Base-by-base conservation (phyloP, 1,284 basidiomycete species). In the Trichosporon coremiiforme region DNA sequence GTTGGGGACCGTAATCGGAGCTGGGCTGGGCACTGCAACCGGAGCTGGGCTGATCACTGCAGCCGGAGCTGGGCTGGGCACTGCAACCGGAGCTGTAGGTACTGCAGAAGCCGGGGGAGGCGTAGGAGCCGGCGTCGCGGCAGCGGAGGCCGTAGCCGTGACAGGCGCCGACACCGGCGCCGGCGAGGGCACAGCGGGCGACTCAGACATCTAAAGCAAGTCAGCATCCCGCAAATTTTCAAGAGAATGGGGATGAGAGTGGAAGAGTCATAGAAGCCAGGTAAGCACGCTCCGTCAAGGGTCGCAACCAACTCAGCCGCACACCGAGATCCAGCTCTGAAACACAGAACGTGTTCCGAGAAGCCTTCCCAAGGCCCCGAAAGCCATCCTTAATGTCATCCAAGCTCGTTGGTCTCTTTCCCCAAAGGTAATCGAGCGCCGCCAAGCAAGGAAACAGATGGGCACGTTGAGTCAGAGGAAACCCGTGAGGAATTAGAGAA, bases 231-330 rank as follows among this genome's bases (percentile, higher is more conserved):
- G 25, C 57, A 47, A 31, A 38, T 35, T 65, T 33, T 66, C 33
- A 66, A 66, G 25, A 33, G 31, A 41, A 15, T 13, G 22, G n/a
- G 65, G 33, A 2, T 12, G 55, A 45, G 65, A n/a, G 53, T 29
- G 33, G 45, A 47, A 47, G 75, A 72, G 77, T 82, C 81, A 82
- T 82, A 82, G 76, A 79, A 82, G 80, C 80, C 78, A 76, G 62
- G 70, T 81, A 82, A 82, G 77, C 80, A 79, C 73, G 67, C 73
- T 72, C 70, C 63, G 70, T 68, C 70, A 67, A 71, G 62, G 60
- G 70, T 73, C 75, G 55, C 79, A 66, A 71, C 71, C 65, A 64
- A 36, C 68, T 53, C 64, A 66, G 66, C 66, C 71, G 73, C 70
- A 73, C 79, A 79, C 75, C 73, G 66, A 64, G 71, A 66, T 77